Evolutionary conservation across 305 asterid genomes (phyloP).

Genomic region (Ilex paraguariensis): DNA sequence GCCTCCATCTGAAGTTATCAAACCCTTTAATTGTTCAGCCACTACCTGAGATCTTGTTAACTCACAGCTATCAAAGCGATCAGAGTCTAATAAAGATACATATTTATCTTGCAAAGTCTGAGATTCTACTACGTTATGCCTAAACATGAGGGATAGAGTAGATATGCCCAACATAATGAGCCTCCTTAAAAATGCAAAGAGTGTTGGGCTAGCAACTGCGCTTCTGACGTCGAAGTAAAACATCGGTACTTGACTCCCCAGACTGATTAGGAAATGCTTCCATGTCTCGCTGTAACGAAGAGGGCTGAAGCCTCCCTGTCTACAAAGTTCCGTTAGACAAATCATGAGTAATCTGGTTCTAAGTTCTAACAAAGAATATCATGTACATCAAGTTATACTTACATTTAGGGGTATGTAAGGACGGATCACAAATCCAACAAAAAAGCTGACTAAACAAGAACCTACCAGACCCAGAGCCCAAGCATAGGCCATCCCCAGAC

Average conservation of each 20-base stretch:
- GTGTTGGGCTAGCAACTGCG: slow-evolving; percentile 66
- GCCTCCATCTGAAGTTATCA: slow-evolving; percentile 48
- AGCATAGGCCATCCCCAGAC: slow-evolving; percentile 41
- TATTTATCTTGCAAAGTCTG: slow-evolving; percentile 23
- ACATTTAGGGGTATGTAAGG: slow-evolving; percentile 60
- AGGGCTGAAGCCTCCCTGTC: slow-evolving; percentile 68
- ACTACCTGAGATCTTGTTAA: slow-evolving; percentile 18
- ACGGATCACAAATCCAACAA: slow-evolving; percentile 59
- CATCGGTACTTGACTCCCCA: slow-evolving; percentile 67
- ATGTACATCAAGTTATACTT: slow-evolving; percentile 26
- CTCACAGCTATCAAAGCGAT: slow-evolving; percentile 18
- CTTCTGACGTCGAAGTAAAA: slow-evolving; percentile 72
- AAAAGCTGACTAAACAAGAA: slow-evolving; percentile 55
- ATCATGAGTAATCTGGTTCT: slow-evolving; percentile 13
- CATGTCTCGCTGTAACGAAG: slow-evolving; percentile 56
- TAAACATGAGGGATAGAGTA: slow-evolving; percentile 44
- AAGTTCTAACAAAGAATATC: slow-evolving; percentile 4
- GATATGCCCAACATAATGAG: slow-evolving; percentile 37
- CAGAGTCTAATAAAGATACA: slow-evolving; percentile 44
- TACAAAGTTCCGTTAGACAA: slow-evolving; percentile 47
- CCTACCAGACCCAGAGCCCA: slow-evolving; percentile 58
- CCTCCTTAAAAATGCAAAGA: slow-evolving; percentile 23
- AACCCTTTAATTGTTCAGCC: slow-evolving; percentile 38
- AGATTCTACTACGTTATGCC: slow-evolving; percentile 30
- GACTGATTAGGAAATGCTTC: slow-evolving; percentile 71